A percentile compares a stretch with the other conserved stretches of the same genome.
These are phyloP conservation scores for Solanum corneliomulleri DNA, from an alignment of 257 asterid genomes.

Conservation along the genomic window DNA sequence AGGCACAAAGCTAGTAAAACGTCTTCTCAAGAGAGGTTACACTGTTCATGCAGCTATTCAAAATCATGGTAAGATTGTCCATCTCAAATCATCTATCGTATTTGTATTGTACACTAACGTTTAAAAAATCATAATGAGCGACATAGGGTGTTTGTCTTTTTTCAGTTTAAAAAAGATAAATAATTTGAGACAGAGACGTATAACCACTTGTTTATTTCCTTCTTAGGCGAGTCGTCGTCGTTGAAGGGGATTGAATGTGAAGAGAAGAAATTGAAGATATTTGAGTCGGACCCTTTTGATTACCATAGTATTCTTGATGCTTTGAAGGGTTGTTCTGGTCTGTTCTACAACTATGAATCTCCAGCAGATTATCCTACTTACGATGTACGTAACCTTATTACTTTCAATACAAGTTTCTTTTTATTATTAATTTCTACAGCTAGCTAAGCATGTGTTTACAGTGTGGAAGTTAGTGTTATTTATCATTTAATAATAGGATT, in stretches of 20 bases:
- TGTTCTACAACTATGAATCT: conserved; percentile 74
- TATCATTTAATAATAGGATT: background rate
- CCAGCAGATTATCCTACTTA: conserved; percentile 60
- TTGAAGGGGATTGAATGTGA: conserved; percentile 26
- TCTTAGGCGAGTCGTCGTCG: background rate
- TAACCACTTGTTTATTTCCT: background rate
- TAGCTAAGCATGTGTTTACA: background rate
- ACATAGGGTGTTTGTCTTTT: background rate
- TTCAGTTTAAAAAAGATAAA: background rate
- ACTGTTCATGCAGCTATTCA: conserved; percentile 83
- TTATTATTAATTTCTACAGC: background rate
- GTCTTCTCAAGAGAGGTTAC: conserved; percentile 65
- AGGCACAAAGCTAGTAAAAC: conserved; percentile 61
- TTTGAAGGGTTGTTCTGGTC: conserved; percentile 60
- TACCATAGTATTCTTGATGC: conserved; percentile 82
- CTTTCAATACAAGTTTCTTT: background rate
- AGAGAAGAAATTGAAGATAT: conserved; percentile 44
- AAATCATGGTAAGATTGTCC: conserved; percentile 1
- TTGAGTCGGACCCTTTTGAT: conserved; percentile 69
- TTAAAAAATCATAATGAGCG: background rate
- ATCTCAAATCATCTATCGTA: background rate
- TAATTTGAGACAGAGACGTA: background rate
- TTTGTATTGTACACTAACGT: background rate
- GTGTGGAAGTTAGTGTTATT: background rate
- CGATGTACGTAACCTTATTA: conserved; percentile 41